Evolutionary conservation across 441 rosid genomes (phyloP), one percentile per base, ranked within the genome.

Genomic region (Populus hybrid): DNA sequence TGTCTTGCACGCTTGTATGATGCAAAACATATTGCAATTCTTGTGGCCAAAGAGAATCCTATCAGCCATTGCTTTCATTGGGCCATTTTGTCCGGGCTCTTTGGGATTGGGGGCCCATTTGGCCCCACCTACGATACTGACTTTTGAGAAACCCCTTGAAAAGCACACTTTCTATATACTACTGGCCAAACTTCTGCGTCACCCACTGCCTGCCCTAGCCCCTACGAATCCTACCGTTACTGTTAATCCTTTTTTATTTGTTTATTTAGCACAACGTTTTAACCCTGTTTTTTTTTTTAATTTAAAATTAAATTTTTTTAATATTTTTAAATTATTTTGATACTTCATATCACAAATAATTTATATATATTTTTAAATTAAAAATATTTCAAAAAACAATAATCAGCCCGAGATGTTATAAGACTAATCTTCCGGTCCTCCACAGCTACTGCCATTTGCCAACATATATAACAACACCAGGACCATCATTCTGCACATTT

Each of bases 11-110:
- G 66, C 66, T 23, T 23, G 66, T 1, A 21, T 0, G 4, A 21
- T 63, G 66, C 66, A 61, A 61, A 61, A 1, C 66, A 61, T 61
- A 9, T 7, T 61, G 66, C 66, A 23, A 9, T 63, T 9, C 67
- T 67, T 69, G 71, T 3, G 75, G 69, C 19, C 6, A 67, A 18
- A 16, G 77, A n/a, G 65, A 57, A 76, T 40, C 40, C 34, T 24
- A 74, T 81, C 80, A 70, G 50, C 70, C 1, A 65, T 73, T 32
- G 66, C 75, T 80, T 57, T 83, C 80, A 24, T 0, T 53, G 80
- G 84, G 71, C 46, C 83, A 67, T 9, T 19, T 14, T 80, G 82
- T 79, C 81, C 78, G 79, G 76, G 74, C 79, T 74, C 30, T 72
- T 67, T 19, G 75, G 78, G 81, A 3, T 5, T 1, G 0, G 0